phyloP scores from a whole-genome alignment of 1,284 basidiomycete genomes.

The Earliella scabrosa region DNA sequence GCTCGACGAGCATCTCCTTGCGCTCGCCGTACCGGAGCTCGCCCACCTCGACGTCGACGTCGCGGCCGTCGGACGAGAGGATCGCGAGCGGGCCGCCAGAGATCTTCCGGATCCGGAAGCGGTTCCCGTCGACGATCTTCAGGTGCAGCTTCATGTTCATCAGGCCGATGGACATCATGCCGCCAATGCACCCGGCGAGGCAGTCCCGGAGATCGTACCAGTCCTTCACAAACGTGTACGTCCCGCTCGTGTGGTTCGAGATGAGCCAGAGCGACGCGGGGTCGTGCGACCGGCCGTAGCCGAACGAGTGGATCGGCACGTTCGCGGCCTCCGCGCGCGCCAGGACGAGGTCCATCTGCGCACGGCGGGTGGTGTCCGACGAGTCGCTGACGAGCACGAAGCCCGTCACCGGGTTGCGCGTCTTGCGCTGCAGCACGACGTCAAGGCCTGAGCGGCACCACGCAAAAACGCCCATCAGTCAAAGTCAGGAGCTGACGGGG shows the following conservation, averaged over 20 bases:
- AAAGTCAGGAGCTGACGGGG: not conserved
- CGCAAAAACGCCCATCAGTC: constrained; percentile 4
- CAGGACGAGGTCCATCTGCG: constrained; percentile 98
- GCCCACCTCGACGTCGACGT: constrained; percentile 95
- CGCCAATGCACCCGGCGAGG: constrained; percentile 90
- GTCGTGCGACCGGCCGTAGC: constrained; percentile 95
- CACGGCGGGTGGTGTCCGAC: constrained; percentile 87
- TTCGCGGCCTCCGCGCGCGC: constrained; percentile 96
- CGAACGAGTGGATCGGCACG: constrained; percentile 95
- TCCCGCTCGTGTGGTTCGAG: constrained; percentile 95
- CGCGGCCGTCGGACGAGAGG: constrained; percentile 84
- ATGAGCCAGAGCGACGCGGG: constrained; percentile 98
- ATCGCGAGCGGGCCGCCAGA: constrained; percentile 85
- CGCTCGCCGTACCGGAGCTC: constrained; percentile 91
- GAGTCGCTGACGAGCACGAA: constrained; percentile 95
- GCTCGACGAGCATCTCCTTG: constrained; percentile 93
- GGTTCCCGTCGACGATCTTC: constrained; percentile 80
- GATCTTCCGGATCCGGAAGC: constrained; percentile 91
- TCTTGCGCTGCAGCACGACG: constrained; percentile 90
- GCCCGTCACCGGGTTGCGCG: constrained; percentile 87
- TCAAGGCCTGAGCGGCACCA: constrained; percentile 72
- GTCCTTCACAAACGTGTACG: constrained; percentile 97
- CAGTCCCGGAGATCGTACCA: constrained; percentile 93
- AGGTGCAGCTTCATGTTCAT: constrained; percentile 92
- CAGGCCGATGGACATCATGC: constrained; percentile 91